These are phyloP conservation scores for Xerocomellus intermedius DNA, from an alignment of 768 basidiomycete genomes.

Conservation along the genomic window DNA sequence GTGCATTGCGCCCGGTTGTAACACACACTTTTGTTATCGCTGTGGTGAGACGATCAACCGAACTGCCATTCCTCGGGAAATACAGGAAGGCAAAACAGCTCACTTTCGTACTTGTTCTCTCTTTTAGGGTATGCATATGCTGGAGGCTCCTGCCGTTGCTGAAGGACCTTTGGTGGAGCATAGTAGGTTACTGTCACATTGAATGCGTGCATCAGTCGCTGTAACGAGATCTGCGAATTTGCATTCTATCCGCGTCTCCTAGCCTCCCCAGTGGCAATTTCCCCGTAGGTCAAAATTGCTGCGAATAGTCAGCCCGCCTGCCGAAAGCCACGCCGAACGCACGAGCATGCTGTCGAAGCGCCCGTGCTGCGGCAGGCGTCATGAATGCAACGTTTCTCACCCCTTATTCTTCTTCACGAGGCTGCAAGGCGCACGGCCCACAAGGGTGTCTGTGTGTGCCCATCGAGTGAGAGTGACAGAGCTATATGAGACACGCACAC, in stretches of 20 bases:
- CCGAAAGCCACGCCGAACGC: background rate
- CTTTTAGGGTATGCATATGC: constrained; percentile 14
- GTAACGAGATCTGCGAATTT: background rate
- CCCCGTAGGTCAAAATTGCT: no score
- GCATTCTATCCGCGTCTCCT: background rate
- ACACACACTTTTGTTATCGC: constrained; percentile 54
- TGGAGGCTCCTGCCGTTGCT: no score
- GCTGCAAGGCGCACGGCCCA: constrained; percentile 1
- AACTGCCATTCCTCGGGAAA: constrained; percentile 35
- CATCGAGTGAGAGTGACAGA: constrained; percentile 1
- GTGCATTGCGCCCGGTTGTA: constrained; percentile 58
- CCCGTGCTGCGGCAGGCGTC: constrained; percentile 4
- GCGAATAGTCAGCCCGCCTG: background rate
- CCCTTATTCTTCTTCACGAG: constrained; percentile 8
- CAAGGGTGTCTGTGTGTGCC: constrained; percentile 3
- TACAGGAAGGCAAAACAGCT: constrained; percentile 28
- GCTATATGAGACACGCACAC: constrained; percentile 17
- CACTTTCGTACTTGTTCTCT: constrained; percentile 35
- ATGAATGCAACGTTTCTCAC: constrained; percentile 17
- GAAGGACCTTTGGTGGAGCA: background rate
- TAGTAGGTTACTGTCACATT: background rate
- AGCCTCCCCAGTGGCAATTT: background rate
- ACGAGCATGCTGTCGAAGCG: constrained; percentile 2
- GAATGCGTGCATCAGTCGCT: background rate
- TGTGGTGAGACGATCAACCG: constrained; percentile 47